Percentiles rank a stretch among this genome's conserved stretches.
Conservation (phyloP, 805 yeast genomes). For the Wickerhamomyces canadensis region DNA sequence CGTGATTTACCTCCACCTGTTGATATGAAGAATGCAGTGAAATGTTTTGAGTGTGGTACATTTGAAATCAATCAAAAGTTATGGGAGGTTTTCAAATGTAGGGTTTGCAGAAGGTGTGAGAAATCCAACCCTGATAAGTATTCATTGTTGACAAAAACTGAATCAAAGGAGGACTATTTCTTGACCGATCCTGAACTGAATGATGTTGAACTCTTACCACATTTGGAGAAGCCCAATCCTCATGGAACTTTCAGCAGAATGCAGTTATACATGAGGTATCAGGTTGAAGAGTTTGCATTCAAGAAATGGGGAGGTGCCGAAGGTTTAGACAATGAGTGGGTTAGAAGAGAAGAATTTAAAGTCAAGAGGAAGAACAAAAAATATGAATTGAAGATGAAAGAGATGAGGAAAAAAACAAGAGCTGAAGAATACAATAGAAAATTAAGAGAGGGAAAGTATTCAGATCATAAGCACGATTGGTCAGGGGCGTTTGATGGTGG, state of each 20-base stretch:
- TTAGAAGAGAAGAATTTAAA: slow-evolving; percentile 68
- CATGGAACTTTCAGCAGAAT: slow-evolving; percentile 84
- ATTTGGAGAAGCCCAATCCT: slow-evolving; percentile 90
- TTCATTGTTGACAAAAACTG: slow-evolving; percentile 88
- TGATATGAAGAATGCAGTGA: slow-evolving; percentile 69
- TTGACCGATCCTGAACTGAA: slow-evolving; percentile 89
- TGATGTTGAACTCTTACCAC: slow-evolving; percentile 61
- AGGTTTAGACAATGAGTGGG: slow-evolving; percentile 89
- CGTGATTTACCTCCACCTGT: slow-evolving; percentile 66
- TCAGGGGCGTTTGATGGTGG: slow-evolving; percentile 47
- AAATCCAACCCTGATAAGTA: slow-evolving; percentile 79
- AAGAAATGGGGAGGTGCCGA: slow-evolving; percentile 94
- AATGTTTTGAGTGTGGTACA: slow-evolving; percentile 78
- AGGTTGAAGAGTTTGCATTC: slow-evolving; percentile 89
- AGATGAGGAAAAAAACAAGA: slow-evolving; percentile 87
- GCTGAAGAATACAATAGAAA: slow-evolving; percentile 84
- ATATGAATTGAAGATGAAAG: slow-evolving; percentile 70
- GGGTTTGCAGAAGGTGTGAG: slow-evolving; percentile 79
- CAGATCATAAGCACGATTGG: slow-evolving; percentile 73
- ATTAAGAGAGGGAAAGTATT: slow-evolving; percentile 52
- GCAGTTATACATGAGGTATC: slow-evolving; percentile 87
- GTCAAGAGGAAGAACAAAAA: slow-evolving; percentile 70
- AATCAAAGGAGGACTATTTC: slow-evolving; percentile 87
- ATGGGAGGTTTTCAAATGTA: slow-evolving; percentile 58
- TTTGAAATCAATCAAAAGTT: slow-evolving; percentile 75